Evolutionary conservation across 73 alveolate species (phyloP).

Genomic region (Paramecium biaurelia): DNA sequence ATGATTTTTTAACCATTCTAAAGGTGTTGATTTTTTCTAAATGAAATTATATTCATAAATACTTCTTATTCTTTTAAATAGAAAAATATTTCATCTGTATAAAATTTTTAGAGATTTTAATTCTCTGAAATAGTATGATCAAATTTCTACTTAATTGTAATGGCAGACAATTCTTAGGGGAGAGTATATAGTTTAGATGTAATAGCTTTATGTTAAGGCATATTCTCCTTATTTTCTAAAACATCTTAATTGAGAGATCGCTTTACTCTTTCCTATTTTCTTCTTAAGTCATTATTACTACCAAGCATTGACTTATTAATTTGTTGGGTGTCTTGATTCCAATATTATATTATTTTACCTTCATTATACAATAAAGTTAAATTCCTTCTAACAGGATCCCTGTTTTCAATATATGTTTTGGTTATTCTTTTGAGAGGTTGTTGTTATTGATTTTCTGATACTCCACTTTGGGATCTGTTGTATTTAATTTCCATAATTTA

Average conservation of each 20-base stretch:
- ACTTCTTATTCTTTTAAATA: conserved; percentile 9
- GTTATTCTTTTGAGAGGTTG: neutral
- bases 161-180: neutral
- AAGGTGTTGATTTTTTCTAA: conserved; percentile 19
- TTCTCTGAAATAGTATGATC: neutral
- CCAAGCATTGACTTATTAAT: neutral
- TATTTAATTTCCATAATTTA: neutral
- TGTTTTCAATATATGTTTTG: neutral
- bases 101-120: neutral
- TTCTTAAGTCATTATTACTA: neutral
- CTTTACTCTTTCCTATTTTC: neutral
- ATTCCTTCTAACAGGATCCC: conserved; percentile 20
- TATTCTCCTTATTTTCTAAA: conserved; percentile 20
- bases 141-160: neutral
- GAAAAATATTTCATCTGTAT: neutral
- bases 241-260: conserved; percentile 11
- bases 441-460: neutral
- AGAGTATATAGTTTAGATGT: neutral
- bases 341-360: neutral
- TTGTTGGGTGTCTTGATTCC: neutral
- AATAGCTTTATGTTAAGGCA: neutral
- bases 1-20: conserved; percentile 61
- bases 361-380: neutral
- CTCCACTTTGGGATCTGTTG: conserved; percentile 32
- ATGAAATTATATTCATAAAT: neutral